Evolutionary conservation across 305 asterid species (phyloP).

Genomic region (Fraxinus albicans): DNA sequence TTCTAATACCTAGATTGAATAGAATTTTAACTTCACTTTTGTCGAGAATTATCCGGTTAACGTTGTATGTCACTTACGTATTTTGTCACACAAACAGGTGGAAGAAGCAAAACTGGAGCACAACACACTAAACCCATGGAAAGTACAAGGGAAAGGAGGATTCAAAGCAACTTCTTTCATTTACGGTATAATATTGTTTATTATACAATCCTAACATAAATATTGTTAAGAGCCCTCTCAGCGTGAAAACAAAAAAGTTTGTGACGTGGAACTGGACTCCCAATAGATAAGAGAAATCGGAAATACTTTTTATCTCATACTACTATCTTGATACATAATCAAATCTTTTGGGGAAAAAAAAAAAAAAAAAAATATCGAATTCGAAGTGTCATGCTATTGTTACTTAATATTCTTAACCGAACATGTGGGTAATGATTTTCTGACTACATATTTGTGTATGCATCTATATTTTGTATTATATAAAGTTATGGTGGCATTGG

Average conservation of each 20-base stretch:
- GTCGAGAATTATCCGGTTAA: not conserved
- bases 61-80: not conserved
- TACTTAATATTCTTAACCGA: not conserved
- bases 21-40: not conserved
- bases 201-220: not conserved
- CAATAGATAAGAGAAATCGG: too few relatives aligned
- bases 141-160: not conserved
- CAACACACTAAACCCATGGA: constrained; percentile 15
- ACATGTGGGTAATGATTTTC: not conserved
- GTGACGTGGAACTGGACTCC: too few relatives aligned
- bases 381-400: too few relatives aligned
- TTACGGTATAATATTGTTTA: not conserved
- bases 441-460: not conserved
- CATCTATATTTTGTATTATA: not conserved
- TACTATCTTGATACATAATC: too few relatives aligned
- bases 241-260: too few relatives aligned
- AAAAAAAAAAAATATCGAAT: too few relatives aligned
- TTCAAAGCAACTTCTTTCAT: not conserved
- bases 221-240: too few relatives aligned
- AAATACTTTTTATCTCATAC: too few relatives aligned
- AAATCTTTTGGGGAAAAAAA: too few relatives aligned
- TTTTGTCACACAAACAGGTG: constrained; percentile 30
- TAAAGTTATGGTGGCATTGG: not conserved
- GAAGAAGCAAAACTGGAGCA: constrained; percentile 39
- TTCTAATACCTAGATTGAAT: not conserved